Base-by-base conservation (phyloP, 306 rosid genomes). In the Crotalaria pallida region DNA sequence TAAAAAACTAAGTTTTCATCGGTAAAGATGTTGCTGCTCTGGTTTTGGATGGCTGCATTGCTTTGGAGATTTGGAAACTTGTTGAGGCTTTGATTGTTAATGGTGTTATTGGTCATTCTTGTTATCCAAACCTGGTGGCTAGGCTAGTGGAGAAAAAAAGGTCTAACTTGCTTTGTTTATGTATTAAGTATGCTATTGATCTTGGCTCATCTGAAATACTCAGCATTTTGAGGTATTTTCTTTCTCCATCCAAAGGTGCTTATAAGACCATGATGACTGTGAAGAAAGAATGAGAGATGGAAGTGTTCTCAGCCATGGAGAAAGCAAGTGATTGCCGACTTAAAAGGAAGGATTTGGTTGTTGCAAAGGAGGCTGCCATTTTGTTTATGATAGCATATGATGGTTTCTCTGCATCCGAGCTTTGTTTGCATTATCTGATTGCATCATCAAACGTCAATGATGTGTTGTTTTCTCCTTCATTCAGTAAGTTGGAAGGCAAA, bases 261-360 rank as follows among this genome's bases (percentile, higher is more conserved):
- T 60, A 62, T 74, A 24, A 0, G 16, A 72, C 80, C 73, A 79
- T 79, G 80, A 22, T 60, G 29, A 69, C 47, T 66, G 85, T 88
- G 87, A 86, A 90, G 81, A 84, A 81, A 72, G 96, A 84, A 44
- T 94, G 98, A 97, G 89, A 88, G 81, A 74, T 65, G 33, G 97
- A 88, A 69, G 89, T 89, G 40, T 17, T 84, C 75, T 78, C 74
- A 22, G 96, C 96, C 12, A 72, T 79, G 44, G 85, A 78, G 74
- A 85, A 67, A 76, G 87, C 80, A 13, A 74, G 75, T 24, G 83
- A 84, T 61, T 75, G 56, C 76, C 77, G 7, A 75, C 74, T 56
- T 13, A 34, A 79, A 4, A 72, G 51, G 49, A 84, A 80, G 81
- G 76, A 79, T 34, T 71, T 58, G 0, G 29, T 40, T 59, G 8